Base-by-base conservation (phyloP, 1,284 basidiomycete genomes). In the Ceratobasidium sp. region DNA sequence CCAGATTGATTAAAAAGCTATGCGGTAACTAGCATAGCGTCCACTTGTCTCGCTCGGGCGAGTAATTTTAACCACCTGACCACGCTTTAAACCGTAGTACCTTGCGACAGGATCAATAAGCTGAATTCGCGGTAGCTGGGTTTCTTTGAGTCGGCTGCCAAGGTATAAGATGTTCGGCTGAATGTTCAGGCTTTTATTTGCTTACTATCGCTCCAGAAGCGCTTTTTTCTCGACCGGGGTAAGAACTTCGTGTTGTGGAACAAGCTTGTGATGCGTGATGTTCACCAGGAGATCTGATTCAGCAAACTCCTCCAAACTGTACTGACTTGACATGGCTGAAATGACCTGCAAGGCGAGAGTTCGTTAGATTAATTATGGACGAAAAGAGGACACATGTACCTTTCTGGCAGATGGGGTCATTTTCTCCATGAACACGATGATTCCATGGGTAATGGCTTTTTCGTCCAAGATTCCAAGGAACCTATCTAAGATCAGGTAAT, bases 31-130 rank as follows among this genome's bases (percentile, higher is more conserved):
- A 73, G 93, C 93, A 79, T 96, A 98, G 78, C 97, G 88, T 75
- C 97, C 97, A 76, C 92, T 93, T 18, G 97, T 99, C 85, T 99
- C 97, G 80, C 93, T 96, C 28, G 96, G 93, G 79, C 97, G 86
- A 74, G 93, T 99, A 77, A 99, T 99, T 85, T 98, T 98, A 80
- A 99, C 97, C 45, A 99, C 97, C 81, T 98, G 94, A 26, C 97
- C 96, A 74, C 97, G 87, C 78, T 90, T 88, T 74, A 99, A 87
- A 61, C 97, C 97, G 83, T 98, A 99, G 82, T 99, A 99, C 75
- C 96, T 88, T 45, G 97, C 96, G 14, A 99, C 97, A 4, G 97
- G 97, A 82, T 99, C 97, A 21, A 90, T 90, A 69, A 97, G 82
- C 82, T 98, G 96, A 77, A 99, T 99, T 43, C 97, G 91, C 62